Evolutionary conservation across 2,329 filamentous ascomycete genomes (phyloP), one percentile per base, ranked within the genome.

Genomic region (Colletotrichum falcatum): DNA sequence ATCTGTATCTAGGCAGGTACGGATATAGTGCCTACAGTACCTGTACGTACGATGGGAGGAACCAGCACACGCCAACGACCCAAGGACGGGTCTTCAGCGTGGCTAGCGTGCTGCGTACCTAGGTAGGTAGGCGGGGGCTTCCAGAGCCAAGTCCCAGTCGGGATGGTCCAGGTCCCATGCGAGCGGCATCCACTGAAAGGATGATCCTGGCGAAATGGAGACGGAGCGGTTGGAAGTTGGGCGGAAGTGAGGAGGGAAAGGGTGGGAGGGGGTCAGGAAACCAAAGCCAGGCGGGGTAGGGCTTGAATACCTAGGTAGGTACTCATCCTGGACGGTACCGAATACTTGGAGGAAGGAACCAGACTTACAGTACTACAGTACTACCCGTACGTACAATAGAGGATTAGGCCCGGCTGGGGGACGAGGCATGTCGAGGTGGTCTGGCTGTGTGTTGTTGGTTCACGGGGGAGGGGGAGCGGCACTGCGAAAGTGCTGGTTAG

Each of bases 391-490:
- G 14, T 39, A 18, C 44, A 44, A 20, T 23, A 33, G 33, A n/a
- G 51, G n/a, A 35, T 8, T 20, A 55, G 30, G 51, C n/a, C 44
- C 44, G n/a, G 37, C 33, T n/a, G 51, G 37, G 51, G 30, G 20
- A 55, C n/a, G 11, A 55, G 51, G 51, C n/a, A 23, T 5, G 5
- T 3, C 30, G 20, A 23, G 42, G 12, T 35, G n/a, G 20, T 33
- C 48, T 49, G 28, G 28, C 42, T 61, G 39, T 60, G 16, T 59
- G 18, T 20, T 59, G 66, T 70, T 70, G 62, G 66, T 66, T 70
- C 26, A 42, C 61, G 44, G 49, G 63, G 51, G 49, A 62, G 37
- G 55, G n/a, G 49, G 44, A 61, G 67, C 56, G 64, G 49, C 64
- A 66, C 44, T 58, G 67, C 35, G 48, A n/a, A n/a, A 49, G 60